Conservation (phyloP, 169 alveolate species). For the Eimeria acervulina region DNA sequence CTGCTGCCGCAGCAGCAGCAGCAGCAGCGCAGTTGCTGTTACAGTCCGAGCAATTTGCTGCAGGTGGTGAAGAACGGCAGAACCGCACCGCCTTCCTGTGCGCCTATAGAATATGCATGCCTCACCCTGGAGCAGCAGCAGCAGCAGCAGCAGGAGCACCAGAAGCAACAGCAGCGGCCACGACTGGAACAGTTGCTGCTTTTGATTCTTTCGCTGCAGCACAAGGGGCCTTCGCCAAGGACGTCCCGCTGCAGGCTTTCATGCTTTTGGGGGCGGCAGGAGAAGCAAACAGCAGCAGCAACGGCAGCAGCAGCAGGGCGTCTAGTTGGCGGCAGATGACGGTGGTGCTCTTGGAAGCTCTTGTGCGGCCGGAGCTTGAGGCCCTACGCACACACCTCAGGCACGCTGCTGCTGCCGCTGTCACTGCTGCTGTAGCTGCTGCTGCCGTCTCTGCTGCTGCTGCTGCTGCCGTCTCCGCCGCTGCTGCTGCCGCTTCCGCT, state of each 20-base stretch:
- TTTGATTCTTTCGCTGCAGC: not conserved
- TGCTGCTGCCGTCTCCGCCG: not conserved
- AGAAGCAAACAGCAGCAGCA: slow-evolving; percentile 6
- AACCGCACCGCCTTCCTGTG: slow-evolving; percentile 57
- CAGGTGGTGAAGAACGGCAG: not conserved
- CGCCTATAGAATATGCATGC: slow-evolving; percentile 1
- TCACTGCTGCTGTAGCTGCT: not conserved
- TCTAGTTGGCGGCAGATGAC: not conserved
- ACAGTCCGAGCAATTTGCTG: slow-evolving; percentile 38
- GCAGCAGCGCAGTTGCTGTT: slow-evolving; percentile 41
- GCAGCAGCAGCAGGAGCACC: not conserved
- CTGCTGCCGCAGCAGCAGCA: slow-evolving; percentile 30
- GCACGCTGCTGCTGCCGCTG: slow-evolving; percentile 6
- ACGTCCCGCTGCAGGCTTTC: slow-evolving; percentile 4
- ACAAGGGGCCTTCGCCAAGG: not conserved
- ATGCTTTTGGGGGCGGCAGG: slow-evolving; percentile 5
- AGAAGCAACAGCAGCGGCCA: not conserved
- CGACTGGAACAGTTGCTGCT: not conserved
- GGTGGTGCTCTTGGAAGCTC: not conserved
- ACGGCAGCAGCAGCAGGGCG: slow-evolving; percentile 28
- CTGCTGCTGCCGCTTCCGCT: slow-evolving; percentile 34
- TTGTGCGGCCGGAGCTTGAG: slow-evolving; percentile 6
- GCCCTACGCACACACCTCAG: not conserved
- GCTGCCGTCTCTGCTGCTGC: slow-evolving; percentile 46
- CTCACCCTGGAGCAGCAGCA: slow-evolving; percentile 36